Conservation (phyloP, 176 grass and related monocot species). For the Eleusine coracana region DNA sequence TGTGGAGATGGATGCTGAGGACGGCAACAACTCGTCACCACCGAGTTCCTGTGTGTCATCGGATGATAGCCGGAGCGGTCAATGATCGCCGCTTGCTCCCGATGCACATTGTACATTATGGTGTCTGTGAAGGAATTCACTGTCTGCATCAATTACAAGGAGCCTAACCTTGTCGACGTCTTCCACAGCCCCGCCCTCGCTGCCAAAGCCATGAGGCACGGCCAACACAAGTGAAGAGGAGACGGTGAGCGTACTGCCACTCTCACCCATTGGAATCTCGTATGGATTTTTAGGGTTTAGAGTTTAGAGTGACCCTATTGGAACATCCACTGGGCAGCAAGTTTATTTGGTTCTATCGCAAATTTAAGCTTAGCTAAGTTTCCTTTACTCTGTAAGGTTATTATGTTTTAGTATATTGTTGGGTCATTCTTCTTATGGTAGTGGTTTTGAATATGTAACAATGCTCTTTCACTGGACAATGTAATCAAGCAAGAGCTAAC, state of each 20-base stretch:
- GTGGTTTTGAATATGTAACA: neutral
- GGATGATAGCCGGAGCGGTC: conserved; percentile 47
- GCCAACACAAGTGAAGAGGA: neutral
- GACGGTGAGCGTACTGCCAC: neutral
- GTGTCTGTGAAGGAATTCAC: conserved; percentile 52
- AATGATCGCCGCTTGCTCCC: conserved; percentile 54
- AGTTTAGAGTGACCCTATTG: neutral
- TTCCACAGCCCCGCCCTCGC: neutral
- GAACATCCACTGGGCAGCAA: neutral
- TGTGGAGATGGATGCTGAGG: conserved; percentile 3
- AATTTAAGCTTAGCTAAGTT: neutral
- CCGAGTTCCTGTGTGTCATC: conserved; percentile 62
- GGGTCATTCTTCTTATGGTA: neutral
- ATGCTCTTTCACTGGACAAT: neutral
- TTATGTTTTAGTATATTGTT: neutral
- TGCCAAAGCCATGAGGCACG: neutral
- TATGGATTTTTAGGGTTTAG: too few relatives aligned
- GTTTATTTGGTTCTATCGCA: neutral
- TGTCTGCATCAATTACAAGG: conserved; percentile 62
- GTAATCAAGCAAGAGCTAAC: neutral
- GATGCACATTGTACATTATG: conserved; percentile 64
- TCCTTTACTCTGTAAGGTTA: neutral
- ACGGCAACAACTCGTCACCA: conserved; percentile 39
- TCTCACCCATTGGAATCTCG: neutral
- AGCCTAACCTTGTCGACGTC: conserved; percentile 51